phyloP scores from a whole-genome alignment of 2,329 filamentous ascomycete species.

The Hirsutella minnesotensis region DNA sequence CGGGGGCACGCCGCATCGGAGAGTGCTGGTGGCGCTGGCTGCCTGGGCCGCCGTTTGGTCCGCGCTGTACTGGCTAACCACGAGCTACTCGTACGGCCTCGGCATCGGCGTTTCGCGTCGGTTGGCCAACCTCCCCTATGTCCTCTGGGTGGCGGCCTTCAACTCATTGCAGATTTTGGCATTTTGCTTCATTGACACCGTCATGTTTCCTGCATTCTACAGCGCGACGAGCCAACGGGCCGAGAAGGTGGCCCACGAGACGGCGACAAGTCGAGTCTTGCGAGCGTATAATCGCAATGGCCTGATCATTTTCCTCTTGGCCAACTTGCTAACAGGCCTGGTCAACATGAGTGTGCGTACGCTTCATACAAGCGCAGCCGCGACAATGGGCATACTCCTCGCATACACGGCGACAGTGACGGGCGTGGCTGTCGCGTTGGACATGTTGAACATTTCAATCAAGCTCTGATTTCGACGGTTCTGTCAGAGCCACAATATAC shows the following conservation, averaged over 20 bases:
- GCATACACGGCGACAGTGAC: conserved; percentile 60
- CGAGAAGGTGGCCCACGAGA: conserved; percentile 52
- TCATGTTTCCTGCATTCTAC: conserved; percentile 66
- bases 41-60: conserved; percentile 58
- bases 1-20: conserved; percentile 36
- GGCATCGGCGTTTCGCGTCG: conserved; percentile 73
- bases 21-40: conserved; percentile 51
- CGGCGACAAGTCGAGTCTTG: conserved; percentile 71
- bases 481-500: neutral
- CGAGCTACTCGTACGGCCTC: conserved; percentile 57
- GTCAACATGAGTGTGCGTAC: conserved; percentile 84
- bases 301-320: conserved; percentile 70
- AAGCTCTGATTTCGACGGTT: conserved; percentile 40
- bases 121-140: conserved; percentile 84
- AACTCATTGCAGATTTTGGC: conserved; percentile 73
- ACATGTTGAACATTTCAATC: conserved; percentile 55
- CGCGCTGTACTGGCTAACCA: conserved; percentile 56
- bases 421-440: conserved; percentile 53
- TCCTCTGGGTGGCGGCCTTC: conserved; percentile 86
- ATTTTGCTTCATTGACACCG: conserved; percentile 65
- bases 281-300: conserved; percentile 83
- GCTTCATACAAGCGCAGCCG: conserved; percentile 51
- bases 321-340: conserved; percentile 79
- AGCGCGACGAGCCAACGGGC: conserved; percentile 39
- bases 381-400: conserved; percentile 63